Base-by-base conservation (phyloP, 2,329 filamentous ascomycete species). In the Pyricularia grisea region DNA sequence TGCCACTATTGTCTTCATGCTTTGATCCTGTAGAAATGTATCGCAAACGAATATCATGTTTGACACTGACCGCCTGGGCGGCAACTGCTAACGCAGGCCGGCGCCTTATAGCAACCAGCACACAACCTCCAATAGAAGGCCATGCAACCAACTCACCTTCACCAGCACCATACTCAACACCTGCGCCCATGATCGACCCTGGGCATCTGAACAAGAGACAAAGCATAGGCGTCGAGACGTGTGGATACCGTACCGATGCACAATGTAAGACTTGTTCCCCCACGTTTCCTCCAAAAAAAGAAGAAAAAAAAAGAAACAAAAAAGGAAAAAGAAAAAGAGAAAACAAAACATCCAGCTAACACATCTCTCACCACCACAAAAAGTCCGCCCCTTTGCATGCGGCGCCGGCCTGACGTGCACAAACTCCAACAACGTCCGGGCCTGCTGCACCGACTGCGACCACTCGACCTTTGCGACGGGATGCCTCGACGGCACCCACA, bases 361-460 rank as follows among this genome's bases (percentile, higher is more conserved):
- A 66, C 12, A 4, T 42, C 28, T 42, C 28, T 4, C 63, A 42
- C 28, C 2, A 31, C 14, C 2, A 10, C 23, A 7, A 55, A 55
- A 67, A 67, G 55, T 36, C 55, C 67, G 67, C 11, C 67, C 67
- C 10, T 68, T 64, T 12, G 58, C 67, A n/a, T 68, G 67, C 55
- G 58, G 67, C 20, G 1, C 7, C n/a, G 42, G 36, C 27, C 28
- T 58, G 55, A 68, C 67, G n/a, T 68, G 67, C 55, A 68, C 67
- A 60, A 67, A 67, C 55, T 67, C 66, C 30, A 67, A 67, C 30
- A 61, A 12, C 11, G 55, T 67, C 14, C 42, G 66, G 27, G 66
- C 12, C 42, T 67, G 66, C 66, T 67, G 66, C 66, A 67, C 42
- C 28, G 55, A 67, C 55, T 67, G 66, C 50, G 9, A 12, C 12